phyloP scores from a whole-genome alignment of 768 basidiomycete genomes.

The Phallus indusiatus region DNA sequence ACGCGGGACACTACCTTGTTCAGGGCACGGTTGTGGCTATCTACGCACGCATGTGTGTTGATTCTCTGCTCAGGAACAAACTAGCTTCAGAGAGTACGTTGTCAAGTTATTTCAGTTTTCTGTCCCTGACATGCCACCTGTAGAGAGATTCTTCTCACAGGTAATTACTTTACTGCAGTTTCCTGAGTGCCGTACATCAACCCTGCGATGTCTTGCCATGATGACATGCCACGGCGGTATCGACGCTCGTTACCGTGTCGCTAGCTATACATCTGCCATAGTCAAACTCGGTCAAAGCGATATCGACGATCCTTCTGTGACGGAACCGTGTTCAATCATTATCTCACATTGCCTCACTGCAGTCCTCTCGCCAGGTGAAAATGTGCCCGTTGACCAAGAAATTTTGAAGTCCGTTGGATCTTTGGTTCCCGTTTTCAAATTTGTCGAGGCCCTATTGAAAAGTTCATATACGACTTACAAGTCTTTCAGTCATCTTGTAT shows the following conservation, averaged over 20 bases:
- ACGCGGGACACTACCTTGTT: conserved; percentile 36
- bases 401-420: conserved; percentile 31
- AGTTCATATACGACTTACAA: conserved; percentile 33
- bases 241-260: conserved; percentile 41
- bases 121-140: neutral
- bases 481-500: conserved; percentile 43
- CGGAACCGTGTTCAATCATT: conserved; percentile 41
- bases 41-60: conserved; percentile 54
- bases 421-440: conserved; percentile 33
- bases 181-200: conserved; percentile 39
- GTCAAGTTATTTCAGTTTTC: neutral
- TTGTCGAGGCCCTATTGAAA: conserved; percentile 32
- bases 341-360: conserved; percentile 43
- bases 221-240: conserved; percentile 55
- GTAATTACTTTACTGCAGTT: conserved; percentile 44
- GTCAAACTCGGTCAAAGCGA: conserved; percentile 37
- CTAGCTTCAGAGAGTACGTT: conserved; percentile 44
- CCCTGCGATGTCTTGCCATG: conserved; percentile 44
- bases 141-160: conserved; percentile 44
- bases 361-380: conserved; percentile 31
- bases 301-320: conserved; percentile 39
- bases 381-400: conserved; percentile 23
- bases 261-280: conserved; percentile 33
- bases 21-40: conserved; percentile 51
- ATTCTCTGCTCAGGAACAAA: conserved; percentile 50